A percentile compares a stretch with the other conserved stretches of the same genome.
These are phyloP conservation scores for Debaryomyces fabryi DNA, from an alignment of 1,139 yeast species.

Conservation along the genomic window DNA sequence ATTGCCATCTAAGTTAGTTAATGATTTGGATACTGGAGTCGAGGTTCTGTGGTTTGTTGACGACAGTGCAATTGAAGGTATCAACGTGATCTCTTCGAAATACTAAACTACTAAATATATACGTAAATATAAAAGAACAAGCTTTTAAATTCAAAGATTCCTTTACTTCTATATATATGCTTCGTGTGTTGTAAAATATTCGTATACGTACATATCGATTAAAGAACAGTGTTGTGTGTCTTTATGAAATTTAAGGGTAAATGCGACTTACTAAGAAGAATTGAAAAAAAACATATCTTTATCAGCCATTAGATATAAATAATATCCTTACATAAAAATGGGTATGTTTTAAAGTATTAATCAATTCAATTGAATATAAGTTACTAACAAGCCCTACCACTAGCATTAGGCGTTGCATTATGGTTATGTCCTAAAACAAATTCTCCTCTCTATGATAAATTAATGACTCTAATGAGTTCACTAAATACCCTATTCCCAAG, in stretches of 20 bases:
- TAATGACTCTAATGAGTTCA: constrained; percentile 63
- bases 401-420: constrained; percentile 55
- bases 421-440: constrained; percentile 76
- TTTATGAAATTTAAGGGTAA: not conserved
- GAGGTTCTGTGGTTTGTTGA: constrained; percentile 82
- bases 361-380: not conserved
- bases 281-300: not conserved
- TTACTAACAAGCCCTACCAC: constrained; percentile 18
- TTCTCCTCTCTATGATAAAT: constrained; percentile 56
- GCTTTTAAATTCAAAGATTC: not conserved
- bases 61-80: constrained; percentile 70
- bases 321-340: constrained; percentile 13
- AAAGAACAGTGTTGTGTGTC: not conserved
- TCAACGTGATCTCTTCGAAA: constrained; percentile 51
- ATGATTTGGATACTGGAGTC: constrained; percentile 43
- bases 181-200: not conserved
- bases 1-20: constrained; percentile 79
- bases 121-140: not conserved
- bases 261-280: not conserved
- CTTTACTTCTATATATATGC: not conserved
- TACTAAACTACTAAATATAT: constrained; percentile 25
- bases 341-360: constrained; percentile 19
- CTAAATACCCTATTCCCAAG: constrained; percentile 71
- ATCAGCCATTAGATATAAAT: not conserved
- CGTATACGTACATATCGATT: not conserved